These are phyloP conservation scores for Thraustochytrium sp. DNA, from an alignment of 352 stramenopile genomes.

Conservation along the genomic window DNA sequence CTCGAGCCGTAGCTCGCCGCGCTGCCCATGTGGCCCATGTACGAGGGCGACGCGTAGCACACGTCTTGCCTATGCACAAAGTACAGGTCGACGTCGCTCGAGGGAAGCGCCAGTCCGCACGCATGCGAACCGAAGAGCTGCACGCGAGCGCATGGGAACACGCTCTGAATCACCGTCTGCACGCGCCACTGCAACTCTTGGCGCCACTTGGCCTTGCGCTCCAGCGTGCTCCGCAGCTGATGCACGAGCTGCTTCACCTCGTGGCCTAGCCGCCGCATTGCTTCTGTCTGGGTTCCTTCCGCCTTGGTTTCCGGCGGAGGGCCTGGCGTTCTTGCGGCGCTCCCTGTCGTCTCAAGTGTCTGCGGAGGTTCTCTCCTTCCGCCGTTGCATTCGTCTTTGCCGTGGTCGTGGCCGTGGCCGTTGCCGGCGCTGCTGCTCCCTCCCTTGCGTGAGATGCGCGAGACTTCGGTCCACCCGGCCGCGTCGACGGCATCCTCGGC, in stretches of 20 bases:
- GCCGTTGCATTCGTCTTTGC: neutral
- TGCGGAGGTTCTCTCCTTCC: neutral
- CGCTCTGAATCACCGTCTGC: neutral
- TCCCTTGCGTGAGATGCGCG: neutral
- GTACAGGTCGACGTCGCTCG: conserved; percentile 17
- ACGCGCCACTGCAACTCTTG: neutral
- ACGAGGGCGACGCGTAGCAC: neutral
- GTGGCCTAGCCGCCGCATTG: neutral
- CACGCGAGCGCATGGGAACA: conserved; percentile 17
- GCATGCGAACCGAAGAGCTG: conserved; percentile 27
- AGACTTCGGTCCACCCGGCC: neutral
- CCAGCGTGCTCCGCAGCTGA: neutral
- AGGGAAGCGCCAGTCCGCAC: conserved; percentile 11
- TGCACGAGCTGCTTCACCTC: conserved; percentile 21
- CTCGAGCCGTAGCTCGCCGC: neutral
- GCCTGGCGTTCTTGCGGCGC: neutral
- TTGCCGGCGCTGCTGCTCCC: neutral
- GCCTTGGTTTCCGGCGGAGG: neutral
- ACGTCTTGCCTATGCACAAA: neutral
- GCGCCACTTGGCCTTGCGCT: neutral
- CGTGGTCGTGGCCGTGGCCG: neutral
- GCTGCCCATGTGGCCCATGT: neutral
- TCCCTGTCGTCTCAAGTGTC: neutral
- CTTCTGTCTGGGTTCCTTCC: neutral
- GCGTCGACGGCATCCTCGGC: neutral